A percentile compares a stretch with the other conserved stretches of the same genome.
phyloP scores from a whole-genome alignment of 305 asterid genomes.

The Plantago rigida region DNA sequence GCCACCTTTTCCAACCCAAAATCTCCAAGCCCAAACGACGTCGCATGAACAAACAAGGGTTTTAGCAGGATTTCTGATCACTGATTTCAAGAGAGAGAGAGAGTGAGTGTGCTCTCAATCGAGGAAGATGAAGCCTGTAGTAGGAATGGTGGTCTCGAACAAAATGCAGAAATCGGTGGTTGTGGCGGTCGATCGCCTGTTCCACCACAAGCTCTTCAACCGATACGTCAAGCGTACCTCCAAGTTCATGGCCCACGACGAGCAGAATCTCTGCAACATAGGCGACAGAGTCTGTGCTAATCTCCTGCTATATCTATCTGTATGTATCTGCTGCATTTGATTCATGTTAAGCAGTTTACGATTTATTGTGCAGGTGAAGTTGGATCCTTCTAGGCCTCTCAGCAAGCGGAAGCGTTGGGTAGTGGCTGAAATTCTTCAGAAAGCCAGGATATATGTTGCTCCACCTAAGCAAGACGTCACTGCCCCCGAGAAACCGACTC shows the following conservation, averaged over 20 bases:
- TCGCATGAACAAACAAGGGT: too few species aligned
- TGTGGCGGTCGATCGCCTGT: conserved; percentile 81
- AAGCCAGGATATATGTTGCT: conserved; percentile 54
- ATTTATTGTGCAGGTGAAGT: conserved; percentile 46
- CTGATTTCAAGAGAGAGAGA: neutral
- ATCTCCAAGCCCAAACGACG: too few species aligned
- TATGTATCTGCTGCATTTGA: neutral
- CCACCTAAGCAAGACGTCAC: conserved; percentile 33
- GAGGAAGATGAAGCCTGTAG: conserved; percentile 44
- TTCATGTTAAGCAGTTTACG: neutral
- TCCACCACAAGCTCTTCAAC: conserved; percentile 68
- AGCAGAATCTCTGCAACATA: conserved; percentile 41
- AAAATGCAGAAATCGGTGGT: conserved; percentile 91
- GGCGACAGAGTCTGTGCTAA: conserved; percentile 54
- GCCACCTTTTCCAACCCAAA: too few species aligned
- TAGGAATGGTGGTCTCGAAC: conserved; percentile 48
- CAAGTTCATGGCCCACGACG: conserved; percentile 83
- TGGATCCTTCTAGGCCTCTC: conserved; percentile 79
- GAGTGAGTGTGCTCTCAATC: neutral
- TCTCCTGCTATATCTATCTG: too few species aligned
- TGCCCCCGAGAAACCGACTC: conserved; percentile 5
- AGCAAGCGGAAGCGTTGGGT: conserved; percentile 76
- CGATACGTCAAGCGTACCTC: conserved; percentile 82
- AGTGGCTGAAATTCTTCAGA: conserved; percentile 75
- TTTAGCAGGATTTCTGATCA: conserved; percentile 11